phyloP scores from a whole-genome alignment of 768 basidiomycete genomes.

The Lentinula edodes region DNA sequence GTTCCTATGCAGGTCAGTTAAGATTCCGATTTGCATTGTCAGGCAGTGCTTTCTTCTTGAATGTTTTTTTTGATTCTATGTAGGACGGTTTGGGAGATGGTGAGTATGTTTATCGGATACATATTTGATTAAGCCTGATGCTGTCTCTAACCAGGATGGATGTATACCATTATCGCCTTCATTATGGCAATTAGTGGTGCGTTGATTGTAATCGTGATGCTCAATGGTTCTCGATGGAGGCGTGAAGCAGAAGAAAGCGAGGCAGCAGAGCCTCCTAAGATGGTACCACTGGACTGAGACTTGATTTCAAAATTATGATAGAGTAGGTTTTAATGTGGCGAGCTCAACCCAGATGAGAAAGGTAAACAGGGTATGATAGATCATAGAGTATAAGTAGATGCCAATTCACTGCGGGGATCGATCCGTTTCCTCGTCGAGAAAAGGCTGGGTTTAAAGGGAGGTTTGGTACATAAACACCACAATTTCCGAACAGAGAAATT shows the following conservation, averaged over 20 bases:
- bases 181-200: slow-evolving; percentile 47
- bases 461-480: too few relatives aligned
- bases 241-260: slow-evolving; percentile 34
- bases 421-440: too few relatives aligned
- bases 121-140: neutral
- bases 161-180: slow-evolving; percentile 60
- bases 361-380: too few relatives aligned
- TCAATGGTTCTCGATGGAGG: slow-evolving; percentile 59
- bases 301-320: neutral
- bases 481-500: too few relatives aligned
- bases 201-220: slow-evolving; percentile 54
- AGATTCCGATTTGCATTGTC: neutral
- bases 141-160: slow-evolving; percentile 33
- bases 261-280: neutral
- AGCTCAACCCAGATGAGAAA: too few relatives aligned
- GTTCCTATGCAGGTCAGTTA: slow-evolving; percentile 61
- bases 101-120: slow-evolving; percentile 13
- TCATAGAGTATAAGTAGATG: too few relatives aligned
- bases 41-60: neutral
- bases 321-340: neutral
- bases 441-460: too few relatives aligned
- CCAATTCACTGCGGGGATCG: too few relatives aligned
- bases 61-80: neutral
- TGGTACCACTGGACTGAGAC: neutral
- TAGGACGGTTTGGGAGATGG: slow-evolving; percentile 74